Base-by-base conservation (phyloP, 306 rosid genomes). In the Prunus mume region DNA sequence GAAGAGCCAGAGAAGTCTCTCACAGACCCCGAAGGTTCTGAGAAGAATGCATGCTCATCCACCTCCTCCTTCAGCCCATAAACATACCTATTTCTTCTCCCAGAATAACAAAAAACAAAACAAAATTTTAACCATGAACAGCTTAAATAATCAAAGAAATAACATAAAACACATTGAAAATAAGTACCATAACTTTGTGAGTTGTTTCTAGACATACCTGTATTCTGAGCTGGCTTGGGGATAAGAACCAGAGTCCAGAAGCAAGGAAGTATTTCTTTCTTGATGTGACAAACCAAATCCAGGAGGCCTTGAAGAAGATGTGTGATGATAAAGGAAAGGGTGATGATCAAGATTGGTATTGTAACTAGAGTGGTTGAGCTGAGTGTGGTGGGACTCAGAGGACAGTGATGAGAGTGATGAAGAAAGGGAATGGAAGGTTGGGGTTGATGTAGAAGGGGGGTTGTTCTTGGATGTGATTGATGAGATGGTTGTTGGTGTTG, bases 31-130 rank as follows among this genome's bases (percentile, higher is more conserved):
- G 96, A 88, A 46, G 98, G 93, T 77, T 95, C 97, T 2, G 96
- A 89, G 88, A 92, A 95, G 88, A 95, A 92, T 71, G 88, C 90
- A 82, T 89, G 92, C 76, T 92, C 98, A 81, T 84, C 94, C 56
- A 85, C 93, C 65, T 89, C 95, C 72, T 90, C 97, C 76, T 82
- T 94, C 81, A 86, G 76, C 69, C 93, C 95, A 83, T 87, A 87
- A 70, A 76, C 85, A 76, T 83, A 83, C 86, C 96, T 86, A 83
- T 76, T 83, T 81, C 88, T 92, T 86, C 83, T 47, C 55, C 52
- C 70, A 65, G 34, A 20, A 60, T 45, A n/a, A 49, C 58, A 38
- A 30, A 50, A 58, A 27, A 54, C 18, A 2, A 60, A 49, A 49
- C 19, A 38, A 28, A 72, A 80, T 4, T 12, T 69, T 22, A 73